phyloP scores from a whole-genome alignment of 352 stramenopile species.

The Pythium graminicola region DNA sequence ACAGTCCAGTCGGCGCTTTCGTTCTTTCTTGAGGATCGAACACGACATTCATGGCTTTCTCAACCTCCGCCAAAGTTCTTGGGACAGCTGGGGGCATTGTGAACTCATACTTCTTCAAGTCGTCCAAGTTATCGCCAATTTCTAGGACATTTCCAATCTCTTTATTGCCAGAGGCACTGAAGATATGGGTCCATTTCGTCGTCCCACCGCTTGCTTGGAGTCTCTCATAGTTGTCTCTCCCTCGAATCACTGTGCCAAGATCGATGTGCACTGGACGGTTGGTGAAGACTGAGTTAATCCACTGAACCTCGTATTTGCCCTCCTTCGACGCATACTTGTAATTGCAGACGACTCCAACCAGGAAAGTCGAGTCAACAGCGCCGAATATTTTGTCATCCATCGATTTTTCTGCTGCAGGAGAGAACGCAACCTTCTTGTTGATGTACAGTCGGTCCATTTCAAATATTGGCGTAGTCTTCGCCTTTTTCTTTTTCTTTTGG shows the following conservation, averaged over 20 bases:
- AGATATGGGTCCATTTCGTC: slow-evolving; percentile 4
- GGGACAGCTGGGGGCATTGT: neutral
- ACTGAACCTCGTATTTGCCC: slow-evolving; percentile 1
- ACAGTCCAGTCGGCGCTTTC: neutral
- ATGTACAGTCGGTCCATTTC: neutral
- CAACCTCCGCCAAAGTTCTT: slow-evolving; percentile 3
- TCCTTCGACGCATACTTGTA: slow-evolving; percentile 1
- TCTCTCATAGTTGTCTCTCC: slow-evolving; percentile 1
- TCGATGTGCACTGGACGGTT: neutral
- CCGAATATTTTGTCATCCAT: slow-evolving; percentile 3
- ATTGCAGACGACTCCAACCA: slow-evolving; percentile 1
- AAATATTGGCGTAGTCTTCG: neutral
- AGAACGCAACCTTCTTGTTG: slow-evolving; percentile 3
- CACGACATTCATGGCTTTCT: neutral
- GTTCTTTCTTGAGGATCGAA: neutral
- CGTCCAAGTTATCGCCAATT: slow-evolving; percentile 1
- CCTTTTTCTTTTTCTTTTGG: neutral
- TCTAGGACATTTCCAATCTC: neutral
- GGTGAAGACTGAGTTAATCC: slow-evolving; percentile 3
- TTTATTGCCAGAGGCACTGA: neutral
- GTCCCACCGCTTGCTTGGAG: neutral
- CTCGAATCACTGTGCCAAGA: neutral
- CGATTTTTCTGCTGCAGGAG: neutral
- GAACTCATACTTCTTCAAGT: slow-evolving; percentile 6
- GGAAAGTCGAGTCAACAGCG: slow-evolving; percentile 2